Evolutionary conservation across 164 flowering plant genomes (phyloP).

Genomic region (Santalum album): DNA sequence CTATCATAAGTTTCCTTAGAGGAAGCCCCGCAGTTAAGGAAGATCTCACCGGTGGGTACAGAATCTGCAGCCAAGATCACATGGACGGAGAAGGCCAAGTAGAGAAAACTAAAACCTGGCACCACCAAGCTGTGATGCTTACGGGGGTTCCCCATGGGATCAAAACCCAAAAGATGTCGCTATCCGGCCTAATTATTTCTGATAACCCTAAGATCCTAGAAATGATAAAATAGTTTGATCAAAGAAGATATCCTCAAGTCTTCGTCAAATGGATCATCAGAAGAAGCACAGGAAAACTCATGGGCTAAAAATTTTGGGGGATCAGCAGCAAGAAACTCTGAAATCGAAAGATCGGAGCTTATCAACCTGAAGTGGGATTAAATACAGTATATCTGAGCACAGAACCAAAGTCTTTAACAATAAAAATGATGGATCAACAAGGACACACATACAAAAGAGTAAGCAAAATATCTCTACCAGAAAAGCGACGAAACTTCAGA

Average conservation of each 20-base stretch:
- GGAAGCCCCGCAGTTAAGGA: slow-evolving; percentile 57
- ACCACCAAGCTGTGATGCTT: not conserved
- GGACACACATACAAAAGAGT: no score
- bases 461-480: no score
- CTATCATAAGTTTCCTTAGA: slow-evolving; percentile 26
- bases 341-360: no score
- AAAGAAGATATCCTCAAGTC: not conserved
- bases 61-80: slow-evolving; percentile 31
- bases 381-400: no score
- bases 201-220: not conserved
- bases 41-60: slow-evolving; percentile 41
- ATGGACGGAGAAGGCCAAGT: slow-evolving; percentile 8
- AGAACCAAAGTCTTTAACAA: no score
- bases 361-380: no score
- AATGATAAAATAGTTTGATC: not conserved
- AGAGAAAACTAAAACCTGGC: slow-evolving; percentile 8
- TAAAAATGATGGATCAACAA: no score
- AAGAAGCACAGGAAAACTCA: no score
- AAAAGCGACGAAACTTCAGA: no score
- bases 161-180: not conserved
- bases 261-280: not conserved
- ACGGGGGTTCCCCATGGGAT: slow-evolving; percentile 15
- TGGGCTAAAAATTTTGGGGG: no score
- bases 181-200: not conserved
- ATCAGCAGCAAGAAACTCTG: no score